A percentile compares a stretch with the other conserved stretches of the same genome.
Conservation (phyloP, 768 basidiomycete genomes). For the Candolleomyces aberdarensis region DNA sequence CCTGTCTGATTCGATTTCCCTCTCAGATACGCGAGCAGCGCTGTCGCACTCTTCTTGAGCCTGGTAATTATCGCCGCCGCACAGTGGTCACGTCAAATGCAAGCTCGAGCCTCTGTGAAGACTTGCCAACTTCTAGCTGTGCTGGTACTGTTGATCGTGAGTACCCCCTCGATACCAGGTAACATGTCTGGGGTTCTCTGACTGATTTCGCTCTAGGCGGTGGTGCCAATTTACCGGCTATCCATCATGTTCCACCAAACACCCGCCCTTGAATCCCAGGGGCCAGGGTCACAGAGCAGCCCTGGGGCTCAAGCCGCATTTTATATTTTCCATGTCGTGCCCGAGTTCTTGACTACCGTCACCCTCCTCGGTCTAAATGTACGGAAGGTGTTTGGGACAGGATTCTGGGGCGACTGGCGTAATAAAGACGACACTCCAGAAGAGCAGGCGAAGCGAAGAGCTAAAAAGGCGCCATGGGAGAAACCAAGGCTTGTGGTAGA, state of each 20-base stretch:
- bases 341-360: slow-evolving; percentile 33
- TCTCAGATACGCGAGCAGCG: slow-evolving; percentile 19
- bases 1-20: no score
- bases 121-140: not conserved
- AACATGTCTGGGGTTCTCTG: not conserved
- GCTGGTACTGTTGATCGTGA: not conserved
- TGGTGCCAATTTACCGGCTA: slow-evolving; percentile 35
- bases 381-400: slow-evolving; percentile 29
- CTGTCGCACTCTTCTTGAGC: slow-evolving; percentile 12
- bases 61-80: slow-evolving; percentile 3
- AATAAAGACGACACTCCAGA: slow-evolving; percentile 25
- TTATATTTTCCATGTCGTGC: slow-evolving; percentile 40
- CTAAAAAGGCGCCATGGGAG: slow-evolving; percentile 35
- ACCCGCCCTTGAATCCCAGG: slow-evolving; percentile 25
- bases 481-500: no score
- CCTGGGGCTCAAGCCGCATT: slow-evolving; percentile 32
- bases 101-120: slow-evolving; percentile 1
- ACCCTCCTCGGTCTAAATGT: slow-evolving; percentile 26
- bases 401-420: slow-evolving; percentile 26
- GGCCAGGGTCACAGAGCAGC: slow-evolving; percentile 28
- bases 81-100: not conserved
- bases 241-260: slow-evolving; percentile 31
- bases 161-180: not conserved
- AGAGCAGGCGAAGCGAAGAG: slow-evolving; percentile 24
- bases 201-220: slow-evolving; percentile 14